Conservation (phyloP, 768 basidiomycete species). For the Leucogyrophana mollusca region DNA sequence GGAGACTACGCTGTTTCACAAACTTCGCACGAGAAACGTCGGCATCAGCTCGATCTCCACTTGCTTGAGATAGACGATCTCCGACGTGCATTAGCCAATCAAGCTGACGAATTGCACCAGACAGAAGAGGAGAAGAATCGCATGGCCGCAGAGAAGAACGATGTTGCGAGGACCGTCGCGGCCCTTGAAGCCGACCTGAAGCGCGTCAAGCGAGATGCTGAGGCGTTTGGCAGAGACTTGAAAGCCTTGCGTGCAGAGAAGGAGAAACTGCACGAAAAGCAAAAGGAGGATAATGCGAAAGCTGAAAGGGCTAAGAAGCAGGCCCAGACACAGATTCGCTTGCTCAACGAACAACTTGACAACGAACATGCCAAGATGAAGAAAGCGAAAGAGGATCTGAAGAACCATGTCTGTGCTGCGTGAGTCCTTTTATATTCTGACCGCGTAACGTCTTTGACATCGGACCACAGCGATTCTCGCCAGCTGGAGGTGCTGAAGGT, state of each 20-base stretch:
- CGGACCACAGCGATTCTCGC: slow-evolving; percentile 43
- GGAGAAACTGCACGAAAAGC: slow-evolving; percentile 53
- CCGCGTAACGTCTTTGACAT: not conserved
- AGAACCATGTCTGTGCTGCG: slow-evolving; percentile 59
- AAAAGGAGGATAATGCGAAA: slow-evolving; percentile 53
- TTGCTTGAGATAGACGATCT: slow-evolving; percentile 75
- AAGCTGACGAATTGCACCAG: slow-evolving; percentile 60
- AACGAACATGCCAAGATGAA: slow-evolving; percentile 40
- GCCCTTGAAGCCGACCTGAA: slow-evolving; percentile 70
- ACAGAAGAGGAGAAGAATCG: slow-evolving; percentile 64
- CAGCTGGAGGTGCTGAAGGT: slow-evolving; percentile 54
- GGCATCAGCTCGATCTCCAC: slow-evolving; percentile 72
- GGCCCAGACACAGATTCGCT: slow-evolving; percentile 58
- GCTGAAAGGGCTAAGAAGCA: slow-evolving; percentile 70
- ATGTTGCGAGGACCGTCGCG: slow-evolving; percentile 66
- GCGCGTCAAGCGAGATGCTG: slow-evolving; percentile 74
- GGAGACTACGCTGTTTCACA: slow-evolving; percentile 61
- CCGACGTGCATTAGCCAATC: slow-evolving; percentile 60
- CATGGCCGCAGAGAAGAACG: slow-evolving; percentile 59
- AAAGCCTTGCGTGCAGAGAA: slow-evolving; percentile 66
- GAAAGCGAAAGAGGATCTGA: slow-evolving; percentile 45
- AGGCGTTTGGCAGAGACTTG: slow-evolving; percentile 75
- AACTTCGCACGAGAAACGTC: slow-evolving; percentile 65
- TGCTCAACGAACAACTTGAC: slow-evolving; percentile 67
- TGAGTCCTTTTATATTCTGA: slow-evolving; percentile 33